Base-by-base conservation (phyloP, 805 yeast species). In the Candida chauliodis region DNA sequence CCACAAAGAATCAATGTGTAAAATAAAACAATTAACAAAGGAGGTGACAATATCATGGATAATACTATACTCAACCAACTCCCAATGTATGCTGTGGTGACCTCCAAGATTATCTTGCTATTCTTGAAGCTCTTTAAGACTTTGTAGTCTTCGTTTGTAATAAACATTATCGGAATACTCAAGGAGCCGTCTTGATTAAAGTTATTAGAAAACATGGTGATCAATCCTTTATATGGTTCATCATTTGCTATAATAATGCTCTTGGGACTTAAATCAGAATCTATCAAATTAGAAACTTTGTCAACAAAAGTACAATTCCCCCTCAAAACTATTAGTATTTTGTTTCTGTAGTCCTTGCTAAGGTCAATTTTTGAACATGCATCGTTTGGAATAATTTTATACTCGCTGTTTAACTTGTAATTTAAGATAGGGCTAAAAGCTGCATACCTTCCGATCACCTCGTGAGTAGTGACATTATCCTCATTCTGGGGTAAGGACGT, bases 171-270 rank as follows among this genome's bases (percentile, higher is more conserved):
- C 7, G 85, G 84, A 11, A 72, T 60, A 5, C 46, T 50, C 26
- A 73, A 55, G 18, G 55, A 36, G 2, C 53, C 58, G 46, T 69
- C 68, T 36, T 59, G 65, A 36, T 72, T 66, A 41, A 66, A 74
- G 18, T 60, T 60, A 26, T 63, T 56, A 2, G 78, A 70, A 50
- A 68, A 77, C 82, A 77, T 78, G 17, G 80, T 75, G 17, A 78
- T 63, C 38, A 76, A 59, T 5, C 77, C 73, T 14, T 63, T 52
- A 26, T 53, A 51, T 5, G 71, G 70, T 40, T 62, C 70, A 48
- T 75, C 69, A 50, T 78, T 79, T 22, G 79, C 83, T 7, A 79
- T 68, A n/a, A 79, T 57, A 8, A 78, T 75, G 5, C 77, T 76
- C 10, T 43, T 51, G 0, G 83, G 82, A 10, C 43, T 44, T 31